These are phyloP conservation scores for Symbiodinium pilosum DNA, from an alignment of 73 alveolate species.

Conservation along the genomic window DNA sequence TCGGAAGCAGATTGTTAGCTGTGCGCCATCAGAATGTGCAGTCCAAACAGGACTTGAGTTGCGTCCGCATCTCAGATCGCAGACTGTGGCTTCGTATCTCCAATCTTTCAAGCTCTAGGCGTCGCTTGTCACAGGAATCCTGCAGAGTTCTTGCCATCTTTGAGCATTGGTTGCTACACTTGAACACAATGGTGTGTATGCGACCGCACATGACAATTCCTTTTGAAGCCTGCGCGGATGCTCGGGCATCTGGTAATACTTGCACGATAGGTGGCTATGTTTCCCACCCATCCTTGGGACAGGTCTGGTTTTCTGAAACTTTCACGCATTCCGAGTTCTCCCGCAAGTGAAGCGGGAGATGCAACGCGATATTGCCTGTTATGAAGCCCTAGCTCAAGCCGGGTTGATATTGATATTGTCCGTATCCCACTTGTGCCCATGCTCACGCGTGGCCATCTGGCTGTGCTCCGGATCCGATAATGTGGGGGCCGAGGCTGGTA, in stretches of 20 bases:
- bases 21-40: background rate
- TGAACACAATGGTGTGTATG: background rate
- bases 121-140: background rate
- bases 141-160: background rate
- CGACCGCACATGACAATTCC: background rate
- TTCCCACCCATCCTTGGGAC: background rate
- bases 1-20: background rate
- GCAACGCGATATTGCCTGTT: background rate
- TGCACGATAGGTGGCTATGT: background rate
- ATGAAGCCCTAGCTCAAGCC: conserved; percentile 33
- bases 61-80: background rate
- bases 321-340: background rate
- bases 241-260: background rate
- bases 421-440: too few relatives aligned
- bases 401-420: background rate
- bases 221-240: background rate
- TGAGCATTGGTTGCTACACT: background rate
- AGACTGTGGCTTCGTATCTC: background rate
- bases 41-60: background rate
- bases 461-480: too few relatives aligned
- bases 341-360: background rate
- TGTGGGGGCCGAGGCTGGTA: too few relatives aligned
- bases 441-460: too few relatives aligned
- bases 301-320: background rate
- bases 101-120: background rate